Conservation (phyloP, 257 asterid genomes). For the Nicotiana benthamiana region DNA sequence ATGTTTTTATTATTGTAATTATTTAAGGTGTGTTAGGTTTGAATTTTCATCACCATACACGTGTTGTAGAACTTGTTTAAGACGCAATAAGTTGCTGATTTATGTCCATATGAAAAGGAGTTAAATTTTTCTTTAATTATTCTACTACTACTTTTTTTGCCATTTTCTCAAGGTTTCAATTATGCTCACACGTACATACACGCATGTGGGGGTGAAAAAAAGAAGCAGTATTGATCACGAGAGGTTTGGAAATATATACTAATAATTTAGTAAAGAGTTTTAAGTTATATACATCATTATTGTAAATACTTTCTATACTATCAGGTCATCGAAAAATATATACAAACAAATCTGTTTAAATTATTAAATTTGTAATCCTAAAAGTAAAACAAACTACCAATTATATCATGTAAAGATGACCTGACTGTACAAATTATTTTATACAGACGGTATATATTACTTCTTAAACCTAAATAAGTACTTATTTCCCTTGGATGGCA, state of each 20-base stretch:
- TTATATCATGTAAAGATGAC: not conserved
- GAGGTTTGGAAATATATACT: not conserved
- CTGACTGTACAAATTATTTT: too few relatives aligned
- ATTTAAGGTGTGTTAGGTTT: slow-evolving; percentile 24
- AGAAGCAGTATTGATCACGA: not conserved
- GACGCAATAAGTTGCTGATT: slow-evolving; percentile 13
- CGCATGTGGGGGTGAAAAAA: not conserved
- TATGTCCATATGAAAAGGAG: slow-evolving; percentile 6
- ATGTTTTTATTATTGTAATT: not conserved
- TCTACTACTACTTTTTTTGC: not conserved
- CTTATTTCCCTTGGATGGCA: slow-evolving; percentile 9
- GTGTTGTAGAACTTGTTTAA: slow-evolving; percentile 21
- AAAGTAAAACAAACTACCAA: not conserved
- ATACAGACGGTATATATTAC: not conserved
- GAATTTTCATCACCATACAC: slow-evolving; percentile 34
- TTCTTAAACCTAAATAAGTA: not conserved
- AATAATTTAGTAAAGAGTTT: too few relatives aligned
- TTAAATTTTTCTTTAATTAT: not conserved
- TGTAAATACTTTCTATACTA: not conserved
- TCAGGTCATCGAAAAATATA: not conserved
- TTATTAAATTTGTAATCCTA: not conserved
- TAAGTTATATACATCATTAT: not conserved
- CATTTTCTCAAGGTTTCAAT: slow-evolving; percentile 5
- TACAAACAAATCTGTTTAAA: not conserved
- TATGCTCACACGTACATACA: not conserved